Evolutionary conservation across 2,329 filamentous ascomycete species (phyloP).

Genomic region (Lithohypha guttulata): DNA sequence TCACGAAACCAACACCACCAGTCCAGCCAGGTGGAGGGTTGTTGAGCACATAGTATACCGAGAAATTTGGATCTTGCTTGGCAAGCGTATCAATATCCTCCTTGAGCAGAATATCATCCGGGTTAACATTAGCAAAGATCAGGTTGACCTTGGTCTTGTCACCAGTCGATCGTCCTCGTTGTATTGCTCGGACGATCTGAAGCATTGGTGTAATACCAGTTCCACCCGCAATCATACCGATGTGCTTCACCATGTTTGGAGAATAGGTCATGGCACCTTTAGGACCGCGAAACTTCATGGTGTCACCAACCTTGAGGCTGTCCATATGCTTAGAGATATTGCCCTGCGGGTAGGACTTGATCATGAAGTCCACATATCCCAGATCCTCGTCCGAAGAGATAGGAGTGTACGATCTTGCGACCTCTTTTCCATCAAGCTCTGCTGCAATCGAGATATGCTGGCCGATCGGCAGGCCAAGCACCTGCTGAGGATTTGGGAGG

Average conservation of each 20-base stretch:
- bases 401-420: constrained; percentile 84
- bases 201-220: constrained; percentile 98
- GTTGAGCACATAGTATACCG: constrained; percentile 91
- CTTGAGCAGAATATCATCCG: constrained; percentile 82
- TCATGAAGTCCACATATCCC: constrained; percentile 89
- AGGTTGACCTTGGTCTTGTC: constrained; percentile 85
- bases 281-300: constrained; percentile 81
- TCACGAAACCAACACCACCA: constrained; percentile 90
- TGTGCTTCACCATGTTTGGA: constrained; percentile 90
- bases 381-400: constrained; percentile 81
- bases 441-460: constrained; percentile 97
- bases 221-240: constrained; percentile 96
- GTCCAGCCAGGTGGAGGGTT: constrained; percentile 87
- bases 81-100: constrained; percentile 78
- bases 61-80: constrained; percentile 67
- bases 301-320: constrained; percentile 68
- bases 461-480: constrained; percentile 93
- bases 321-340: constrained; percentile 95
- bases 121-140: constrained; percentile 93
- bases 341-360: constrained; percentile 95
- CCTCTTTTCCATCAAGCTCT: constrained; percentile 63
- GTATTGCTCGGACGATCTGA: constrained; percentile 84
- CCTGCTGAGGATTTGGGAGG: constrained; percentile 63
- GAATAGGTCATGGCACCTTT: constrained; percentile 98
- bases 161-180: constrained; percentile 64